phyloP scores from a whole-genome alignment of 1,139 yeast genomes.

The Candida sp. region DNA sequence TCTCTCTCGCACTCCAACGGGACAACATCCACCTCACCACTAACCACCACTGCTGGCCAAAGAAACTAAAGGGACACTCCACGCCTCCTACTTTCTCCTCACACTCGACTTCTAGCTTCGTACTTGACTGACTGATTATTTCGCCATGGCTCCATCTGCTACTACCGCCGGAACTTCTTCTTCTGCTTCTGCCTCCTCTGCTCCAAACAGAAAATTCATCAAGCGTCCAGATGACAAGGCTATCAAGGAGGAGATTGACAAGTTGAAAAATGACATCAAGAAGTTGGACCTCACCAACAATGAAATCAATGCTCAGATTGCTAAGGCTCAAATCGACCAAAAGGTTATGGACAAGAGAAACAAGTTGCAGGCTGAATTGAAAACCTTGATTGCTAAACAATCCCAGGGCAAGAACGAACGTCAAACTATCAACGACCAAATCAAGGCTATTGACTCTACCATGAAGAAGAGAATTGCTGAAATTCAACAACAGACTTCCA shows the following conservation, averaged over 20 bases:
- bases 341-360: conserved; percentile 59
- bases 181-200: conserved; percentile 11
- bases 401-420: conserved; percentile 73
- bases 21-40: too few species aligned
- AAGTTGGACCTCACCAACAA: conserved; percentile 59
- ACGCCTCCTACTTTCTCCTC: too few species aligned
- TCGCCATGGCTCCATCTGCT: conserved; percentile 9
- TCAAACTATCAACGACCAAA: conserved; percentile 69
- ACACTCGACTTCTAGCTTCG: background rate
- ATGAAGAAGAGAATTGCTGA: conserved; percentile 82
- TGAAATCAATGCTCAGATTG: conserved; percentile 47
- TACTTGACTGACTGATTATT: background rate
- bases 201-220: conserved; percentile 46
- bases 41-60: too few species aligned
- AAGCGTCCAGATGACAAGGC: conserved; percentile 79
- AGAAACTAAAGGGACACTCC: too few species aligned
- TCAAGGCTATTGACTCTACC: conserved; percentile 70
- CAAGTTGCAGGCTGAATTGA: conserved; percentile 67
- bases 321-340: conserved; percentile 46
- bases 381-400: conserved; percentile 67
- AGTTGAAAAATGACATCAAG: conserved; percentile 70
- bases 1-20: background rate
- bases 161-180: conserved; percentile 5
- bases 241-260: conserved; percentile 61
- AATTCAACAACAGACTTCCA: conserved; percentile 71